Evolutionary conservation across 768 basidiomycete genomes (phyloP), one percentile per base, ranked within the genome.

Genomic region (Scleroderma citrinum): DNA sequence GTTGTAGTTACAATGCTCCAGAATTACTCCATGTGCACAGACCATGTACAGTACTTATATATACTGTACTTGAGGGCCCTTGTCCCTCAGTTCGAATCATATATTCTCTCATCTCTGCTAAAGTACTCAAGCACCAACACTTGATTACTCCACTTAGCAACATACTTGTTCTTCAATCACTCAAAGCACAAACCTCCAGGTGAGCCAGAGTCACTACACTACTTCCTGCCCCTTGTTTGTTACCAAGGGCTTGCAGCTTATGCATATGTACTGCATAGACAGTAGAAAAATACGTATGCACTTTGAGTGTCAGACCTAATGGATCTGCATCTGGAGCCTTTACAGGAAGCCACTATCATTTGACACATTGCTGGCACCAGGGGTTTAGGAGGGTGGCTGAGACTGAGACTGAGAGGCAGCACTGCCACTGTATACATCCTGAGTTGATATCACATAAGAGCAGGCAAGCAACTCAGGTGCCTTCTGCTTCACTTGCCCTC

Each of bases 251-350:
- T 69, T 1, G 78, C 73, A 13, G 71, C 67, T 16, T 69, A 59
- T 5, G 76, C 69, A 45, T 71, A 68, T 7, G 85, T 84, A 0
- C 66, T 65, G 53, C 86, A 81, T 0, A 83, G 84, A 56, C 80
- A 71, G 57, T 76, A 85, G 19, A 82, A 62, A 8, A 85, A 20
- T 90, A 77, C 8, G 78, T 62, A 56, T 89, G 85, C 3, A 84
- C 66, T 3, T 72, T 72, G 53, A 80, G 59, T 38, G 70, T 73
- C 38, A 71, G 59, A 32, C 7, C 7, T 7, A 7, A 7, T 35
- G 57, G 20, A 46, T 69, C 69, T 37, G 6, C 21, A 17, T 23
- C 11, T 8, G 29, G 50, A 14, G 53, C 20, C 8, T 20, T 24
- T 8, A 11, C 31, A 32, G 31, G 31, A 32, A 32, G n/a, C n/a